Evolutionary conservation across 805 yeast species (phyloP).

Genomic region (Ogataea haglerorum): DNA sequence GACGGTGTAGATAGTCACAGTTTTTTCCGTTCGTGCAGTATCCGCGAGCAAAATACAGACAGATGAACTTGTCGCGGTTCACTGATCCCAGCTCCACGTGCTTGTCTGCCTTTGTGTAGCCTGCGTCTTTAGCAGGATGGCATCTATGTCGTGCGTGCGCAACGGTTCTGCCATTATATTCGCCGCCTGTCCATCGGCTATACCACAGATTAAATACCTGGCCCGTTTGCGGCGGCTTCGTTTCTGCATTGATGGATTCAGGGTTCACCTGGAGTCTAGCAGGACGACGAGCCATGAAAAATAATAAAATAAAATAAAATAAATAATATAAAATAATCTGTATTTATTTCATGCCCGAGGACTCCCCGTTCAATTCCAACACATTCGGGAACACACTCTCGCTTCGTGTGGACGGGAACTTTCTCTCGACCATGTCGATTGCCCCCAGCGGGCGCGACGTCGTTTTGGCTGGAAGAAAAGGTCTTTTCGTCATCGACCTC

Average conservation of each 20-base stretch:
- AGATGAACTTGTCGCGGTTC: constrained; percentile 46
- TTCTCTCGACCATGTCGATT: constrained; percentile 75
- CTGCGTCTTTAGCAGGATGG: constrained; percentile 60
- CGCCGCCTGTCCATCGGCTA: constrained; percentile 84
- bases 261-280: constrained; percentile 79
- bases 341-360: constrained; percentile 1
- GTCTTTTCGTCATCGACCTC: constrained; percentile 84
- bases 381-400: constrained; percentile 83
- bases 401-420: constrained; percentile 88
- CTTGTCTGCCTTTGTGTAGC: constrained; percentile 68
- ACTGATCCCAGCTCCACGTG: constrained; percentile 29
- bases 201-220: constrained; percentile 85
- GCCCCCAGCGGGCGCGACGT: constrained; percentile 92
- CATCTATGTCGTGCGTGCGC: constrained; percentile 57
- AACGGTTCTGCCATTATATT: constrained; percentile 40
- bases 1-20: constrained; percentile 75
- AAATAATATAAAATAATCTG: neutral
- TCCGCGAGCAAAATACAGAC: constrained; percentile 87
- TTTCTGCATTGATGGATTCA: constrained; percentile 48
- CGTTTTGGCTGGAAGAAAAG: constrained; percentile 81
- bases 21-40: constrained; percentile 74
- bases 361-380: constrained; percentile 39
- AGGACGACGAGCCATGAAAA: constrained; percentile 32
- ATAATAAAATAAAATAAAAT: constrained; percentile 1
- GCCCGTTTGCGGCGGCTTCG: constrained; percentile 77